These are phyloP conservation scores for Cyclotella cryptica DNA, from an alignment of 108 stramenopile species.

Conservation along the genomic window DNA sequence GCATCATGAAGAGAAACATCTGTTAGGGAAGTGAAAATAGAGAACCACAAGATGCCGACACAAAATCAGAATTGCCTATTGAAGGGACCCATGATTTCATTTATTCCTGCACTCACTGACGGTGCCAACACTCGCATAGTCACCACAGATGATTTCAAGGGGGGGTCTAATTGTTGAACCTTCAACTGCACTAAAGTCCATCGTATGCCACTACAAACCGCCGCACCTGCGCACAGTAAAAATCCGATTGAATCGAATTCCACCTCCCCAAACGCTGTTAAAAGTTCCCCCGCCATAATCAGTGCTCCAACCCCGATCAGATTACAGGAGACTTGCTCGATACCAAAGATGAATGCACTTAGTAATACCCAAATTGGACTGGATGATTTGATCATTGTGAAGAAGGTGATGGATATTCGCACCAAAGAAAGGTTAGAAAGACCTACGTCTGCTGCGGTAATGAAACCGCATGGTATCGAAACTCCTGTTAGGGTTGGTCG, in stretches of 20 bases:
- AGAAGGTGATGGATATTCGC: constrained; percentile 84
- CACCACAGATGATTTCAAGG: constrained; percentile 77
- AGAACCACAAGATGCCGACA: background rate
- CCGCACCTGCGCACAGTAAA: constrained; percentile 70
- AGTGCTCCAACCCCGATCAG: constrained; percentile 71
- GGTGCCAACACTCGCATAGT: constrained; percentile 85
- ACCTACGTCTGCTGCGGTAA: constrained; percentile 83
- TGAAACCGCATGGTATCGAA: constrained; percentile 83
- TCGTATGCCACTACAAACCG: constrained; percentile 74
- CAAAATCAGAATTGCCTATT: too few relatives aligned
- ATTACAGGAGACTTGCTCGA: constrained; percentile 81
- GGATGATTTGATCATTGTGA: constrained; percentile 90
- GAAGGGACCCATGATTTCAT: too few relatives aligned
- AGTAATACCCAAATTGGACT: constrained; percentile 84
- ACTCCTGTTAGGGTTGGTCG: constrained; percentile 29
- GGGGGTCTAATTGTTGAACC: constrained; percentile 81
- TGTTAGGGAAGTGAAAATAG: background rate
- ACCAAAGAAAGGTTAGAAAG: constrained; percentile 84
- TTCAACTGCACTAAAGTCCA: constrained; percentile 91
- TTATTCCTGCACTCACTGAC: constrained; percentile 18
- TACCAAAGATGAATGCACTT: constrained; percentile 84
- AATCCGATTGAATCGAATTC: constrained; percentile 73
- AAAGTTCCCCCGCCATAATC: constrained; percentile 78
- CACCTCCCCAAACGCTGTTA: constrained; percentile 77
- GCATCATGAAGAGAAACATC: constrained; percentile 81